Evolutionary conservation across 352 stramenopile genomes (phyloP), one percentile per base, ranked within the genome.

Genomic region (Pythium diclinum): DNA sequence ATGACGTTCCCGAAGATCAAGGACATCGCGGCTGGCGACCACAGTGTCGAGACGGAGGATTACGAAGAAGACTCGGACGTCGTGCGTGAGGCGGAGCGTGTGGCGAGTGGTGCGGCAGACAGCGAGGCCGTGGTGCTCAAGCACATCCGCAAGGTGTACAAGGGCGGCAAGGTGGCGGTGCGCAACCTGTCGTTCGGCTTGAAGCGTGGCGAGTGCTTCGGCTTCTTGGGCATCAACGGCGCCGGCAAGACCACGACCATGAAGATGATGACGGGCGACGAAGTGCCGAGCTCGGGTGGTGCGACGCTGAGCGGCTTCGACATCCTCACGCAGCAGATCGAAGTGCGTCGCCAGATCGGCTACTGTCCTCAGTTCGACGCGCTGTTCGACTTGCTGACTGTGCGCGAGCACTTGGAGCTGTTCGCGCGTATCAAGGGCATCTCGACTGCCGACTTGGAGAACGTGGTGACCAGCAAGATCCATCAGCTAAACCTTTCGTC

Each of bases 201-300:
- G 23, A 68, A 97, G 72, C 72, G 75, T 3, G 92, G 95, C 25
- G 89, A 98, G 58, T 97, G 92, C 59, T 98, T 98, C 71, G 95
- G 95, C 1, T 95, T 97, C 61, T 77, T 98, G 4, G 95, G 95
- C 33, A 96, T 98, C 57, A 98, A 98, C 59, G 94, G 95, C 28
- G 96, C 85, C 6, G 95, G 95, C 36, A 99, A 99, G 70, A 28
- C 25, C 1, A 28, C 25, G 25, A 28, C 25, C 25, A 28, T 28
- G 25, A 28, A 28, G 25, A 28, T 98, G 79, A 72, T 99, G n/a
- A 97, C 87, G 9, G 90, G 90, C 25, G 85, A 97, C 52, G 77
- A 93, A 28, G 46, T 91, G 21, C 81, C 83, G 0, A 88, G 68
- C 0, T 72, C 72, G 9, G 85, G 85, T 0, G 69, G 67, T 0